A percentile compares a stretch with the other conserved stretches of the same genome.
Evolutionary conservation across 192 early-diverging fungal species (phyloP).

Genomic region (Backusella liffmaniae): DNA sequence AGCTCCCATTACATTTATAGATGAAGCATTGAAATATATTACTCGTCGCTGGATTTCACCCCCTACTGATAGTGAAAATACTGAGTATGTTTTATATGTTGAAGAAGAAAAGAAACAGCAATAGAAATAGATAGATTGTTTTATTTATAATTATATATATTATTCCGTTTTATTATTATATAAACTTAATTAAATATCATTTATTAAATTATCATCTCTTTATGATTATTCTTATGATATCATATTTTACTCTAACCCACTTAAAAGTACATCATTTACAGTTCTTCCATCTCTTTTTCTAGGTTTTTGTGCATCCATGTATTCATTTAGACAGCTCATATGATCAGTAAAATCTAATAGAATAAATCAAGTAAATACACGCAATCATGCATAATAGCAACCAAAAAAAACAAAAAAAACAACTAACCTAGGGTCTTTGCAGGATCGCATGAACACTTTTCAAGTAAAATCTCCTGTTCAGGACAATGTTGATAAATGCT

Average conservation of each 20-base stretch:
- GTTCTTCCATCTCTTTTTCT: neutral
- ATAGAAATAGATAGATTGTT: neutral
- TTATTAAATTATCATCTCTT: neutral
- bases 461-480: slow-evolving; percentile 4
- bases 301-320: slow-evolving; percentile 3
- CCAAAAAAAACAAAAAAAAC: neutral
- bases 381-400: too few species aligned
- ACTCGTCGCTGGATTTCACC: slow-evolving; percentile 36
- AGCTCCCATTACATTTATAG: slow-evolving; percentile 85
- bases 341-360: slow-evolving; percentile 5
- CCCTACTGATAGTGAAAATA: slow-evolving; percentile 15
- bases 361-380: neutral
- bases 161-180: neutral
- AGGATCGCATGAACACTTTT: slow-evolving; percentile 16
- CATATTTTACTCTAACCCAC: neutral
- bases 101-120: neutral
- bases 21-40: slow-evolving; percentile 83
- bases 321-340: slow-evolving; percentile 13
- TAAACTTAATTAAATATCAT: neutral
- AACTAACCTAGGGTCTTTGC: slow-evolving; percentile 7
- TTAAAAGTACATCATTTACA: slow-evolving; percentile 14
- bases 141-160: neutral
- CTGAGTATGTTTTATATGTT: neutral
- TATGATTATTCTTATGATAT: too few species aligned
- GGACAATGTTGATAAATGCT: slow-evolving; percentile 21